Evolutionary conservation across 2,329 filamentous ascomycete species (phyloP).

Genomic region (Mycosphaerella arachidis): DNA sequence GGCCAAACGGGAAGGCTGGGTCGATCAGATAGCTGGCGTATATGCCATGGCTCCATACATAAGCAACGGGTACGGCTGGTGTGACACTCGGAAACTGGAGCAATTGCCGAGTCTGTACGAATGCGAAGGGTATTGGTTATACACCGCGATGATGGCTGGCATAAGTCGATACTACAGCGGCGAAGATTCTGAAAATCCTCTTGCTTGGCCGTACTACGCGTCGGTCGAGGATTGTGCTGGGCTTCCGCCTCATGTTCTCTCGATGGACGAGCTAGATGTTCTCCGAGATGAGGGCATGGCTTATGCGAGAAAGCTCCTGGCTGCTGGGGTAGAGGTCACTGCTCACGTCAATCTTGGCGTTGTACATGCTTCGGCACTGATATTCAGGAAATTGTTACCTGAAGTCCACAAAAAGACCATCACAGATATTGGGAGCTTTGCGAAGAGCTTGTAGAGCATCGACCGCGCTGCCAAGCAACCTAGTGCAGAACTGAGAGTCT

Average conservation of each 20-base stretch:
- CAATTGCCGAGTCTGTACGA: slow-evolving; percentile 29
- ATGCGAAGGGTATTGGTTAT: slow-evolving; percentile 27
- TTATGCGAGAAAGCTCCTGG: slow-evolving; percentile 25
- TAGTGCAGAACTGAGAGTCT: no score
- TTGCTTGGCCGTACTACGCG: slow-evolving; percentile 32
- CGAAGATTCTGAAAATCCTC: slow-evolving; percentile 20
- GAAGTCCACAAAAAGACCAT: slow-evolving; percentile 24
- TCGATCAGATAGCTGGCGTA: slow-evolving; percentile 24
- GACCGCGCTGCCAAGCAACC: no score
- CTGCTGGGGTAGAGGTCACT: slow-evolving; percentile 25
- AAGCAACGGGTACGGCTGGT: slow-evolving; percentile 19
- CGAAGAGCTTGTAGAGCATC: slow-evolving; percentile 18
- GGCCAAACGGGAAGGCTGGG: slow-evolving; percentile 29
- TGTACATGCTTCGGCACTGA: slow-evolving; percentile 21
- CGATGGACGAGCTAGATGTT: slow-evolving; percentile 32
- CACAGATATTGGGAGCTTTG: slow-evolving; percentile 25
- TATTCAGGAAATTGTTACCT: slow-evolving; percentile 26
- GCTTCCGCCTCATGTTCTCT: slow-evolving; percentile 27
- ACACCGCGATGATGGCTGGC: slow-evolving; percentile 14
- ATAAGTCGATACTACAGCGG: slow-evolving; percentile 25
- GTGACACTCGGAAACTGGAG: slow-evolving; percentile 18
- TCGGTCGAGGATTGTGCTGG: slow-evolving; percentile 27
- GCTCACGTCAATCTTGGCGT: slow-evolving; percentile 27
- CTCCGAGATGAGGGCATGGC: slow-evolving; percentile 30
- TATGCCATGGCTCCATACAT: slow-evolving; percentile 28